Evolutionary conservation across 1,284 basidiomycete species (phyloP).

Genomic region (Heterobasidion parviporum): DNA sequence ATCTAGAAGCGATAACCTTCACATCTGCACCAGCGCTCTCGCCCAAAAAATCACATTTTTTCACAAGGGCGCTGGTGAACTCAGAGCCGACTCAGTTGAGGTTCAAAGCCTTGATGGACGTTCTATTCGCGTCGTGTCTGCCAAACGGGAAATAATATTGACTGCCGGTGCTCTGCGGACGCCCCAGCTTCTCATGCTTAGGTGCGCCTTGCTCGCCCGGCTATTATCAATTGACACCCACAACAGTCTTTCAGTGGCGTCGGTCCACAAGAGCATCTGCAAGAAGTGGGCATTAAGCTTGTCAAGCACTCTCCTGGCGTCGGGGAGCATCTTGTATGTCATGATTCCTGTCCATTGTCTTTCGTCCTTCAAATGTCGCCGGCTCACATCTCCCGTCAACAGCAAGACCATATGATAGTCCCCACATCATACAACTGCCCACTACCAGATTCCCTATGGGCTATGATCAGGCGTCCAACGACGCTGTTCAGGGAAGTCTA

Average conservation of each 20-base stretch:
- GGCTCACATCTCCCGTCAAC: neutral
- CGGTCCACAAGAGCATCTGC: constrained; percentile 1
- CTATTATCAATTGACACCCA: too few relatives aligned
- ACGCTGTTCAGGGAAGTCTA: constrained; percentile 6
- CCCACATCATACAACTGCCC: constrained; percentile 2
- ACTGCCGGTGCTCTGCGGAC: neutral
- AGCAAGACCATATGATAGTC: constrained; percentile 5
- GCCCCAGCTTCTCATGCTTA: constrained; percentile 1
- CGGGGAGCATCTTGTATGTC: constrained; percentile 4
- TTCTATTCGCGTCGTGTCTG: neutral
- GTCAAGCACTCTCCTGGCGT: constrained; percentile 1
- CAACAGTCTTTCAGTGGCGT: neutral
- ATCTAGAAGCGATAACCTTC: neutral
- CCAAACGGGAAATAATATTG: neutral
- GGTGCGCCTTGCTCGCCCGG: neutral
- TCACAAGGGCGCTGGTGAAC: neutral
- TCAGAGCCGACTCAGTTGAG: neutral
- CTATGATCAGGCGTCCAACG: constrained; percentile 5
- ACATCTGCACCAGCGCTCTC: constrained; percentile 1
- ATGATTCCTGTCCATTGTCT: too few relatives aligned
- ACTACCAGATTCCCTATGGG: neutral
- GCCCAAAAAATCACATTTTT: neutral
- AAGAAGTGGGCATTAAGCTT: neutral
- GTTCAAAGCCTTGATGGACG: neutral
- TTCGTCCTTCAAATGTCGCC: too few relatives aligned